Base-by-base conservation (phyloP, 148 eudicot species). In the Rhododendron vialii region DNA sequence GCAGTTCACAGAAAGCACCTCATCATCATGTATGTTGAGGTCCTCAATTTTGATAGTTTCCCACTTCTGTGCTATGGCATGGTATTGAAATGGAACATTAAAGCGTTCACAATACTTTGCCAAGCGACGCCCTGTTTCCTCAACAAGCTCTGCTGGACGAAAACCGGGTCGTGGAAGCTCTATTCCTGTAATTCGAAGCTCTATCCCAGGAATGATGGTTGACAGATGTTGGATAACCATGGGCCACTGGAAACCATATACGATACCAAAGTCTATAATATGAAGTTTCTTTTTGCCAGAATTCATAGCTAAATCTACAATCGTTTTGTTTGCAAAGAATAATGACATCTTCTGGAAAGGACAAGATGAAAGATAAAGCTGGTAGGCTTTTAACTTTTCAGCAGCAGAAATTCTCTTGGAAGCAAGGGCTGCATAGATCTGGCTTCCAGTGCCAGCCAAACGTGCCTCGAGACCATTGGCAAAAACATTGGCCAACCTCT, bases 231-330 rank as follows among this genome's bases (percentile, higher is more conserved):
- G 85, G 35, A 91, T 89, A 76, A 91, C 80, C 10, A 89, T 87
- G 51, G 92, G 92, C 92, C 92, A 91, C 63, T 89, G 92, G 85
- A 91, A 91, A 78, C 92, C 92, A 80, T 88, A 89, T 36, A 59
- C 73, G 45, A 91, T 86, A 43, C 92, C 92, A 59, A 91, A 91
- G 88, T 91, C 92, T 80, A 91, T 51, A 78, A 91, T 85, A 80
- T 91, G 92, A 51, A 91, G 85, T 65, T 86, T 86, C 24, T 53
- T 86, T 50, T 89, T 89, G 28, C 65, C 15, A 10, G 90, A 88
- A 20, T 85, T 85, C 45, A 45, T 80, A 11, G 89, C 86, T 57
- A 83, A 67, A n/a, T 53, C 53, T 1, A 5, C 13, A 73, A 91
- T 89, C 86, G 88, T 83, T 82, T 89, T 88, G 83, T 86, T 91